These are phyloP conservation scores for Filobasidium floriforme DNA, from an alignment of 768 basidiomycete species.

Conservation along the genomic window DNA sequence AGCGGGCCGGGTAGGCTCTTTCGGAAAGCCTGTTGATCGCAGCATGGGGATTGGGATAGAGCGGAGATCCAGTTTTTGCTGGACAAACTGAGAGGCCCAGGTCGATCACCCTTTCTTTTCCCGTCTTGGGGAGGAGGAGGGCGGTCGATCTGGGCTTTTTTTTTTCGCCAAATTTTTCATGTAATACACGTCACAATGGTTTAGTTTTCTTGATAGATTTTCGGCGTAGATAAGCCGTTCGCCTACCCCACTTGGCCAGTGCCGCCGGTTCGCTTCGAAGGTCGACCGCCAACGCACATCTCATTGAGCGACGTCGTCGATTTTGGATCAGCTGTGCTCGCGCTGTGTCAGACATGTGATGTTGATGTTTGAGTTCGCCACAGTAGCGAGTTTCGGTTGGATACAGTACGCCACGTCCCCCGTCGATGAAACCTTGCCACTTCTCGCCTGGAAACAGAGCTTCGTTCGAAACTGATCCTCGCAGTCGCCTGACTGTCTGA, in stretches of 20 bases:
- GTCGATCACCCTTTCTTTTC: neutral
- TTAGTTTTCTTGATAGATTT: neutral
- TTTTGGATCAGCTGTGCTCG: neutral
- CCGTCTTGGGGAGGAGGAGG: neutral
- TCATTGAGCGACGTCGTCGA: neutral
- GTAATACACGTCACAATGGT: slow-evolving; percentile 1
- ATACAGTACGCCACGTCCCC: too few species aligned
- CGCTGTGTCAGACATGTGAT: neutral
- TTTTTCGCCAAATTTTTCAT: slow-evolving; percentile 1
- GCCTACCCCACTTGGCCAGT: neutral
- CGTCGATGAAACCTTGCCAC: too few species aligned
- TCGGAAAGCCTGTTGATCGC: neutral
- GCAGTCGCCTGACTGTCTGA: too few species aligned
- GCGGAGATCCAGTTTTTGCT: neutral
- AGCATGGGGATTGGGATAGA: neutral
- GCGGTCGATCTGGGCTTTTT: neutral
- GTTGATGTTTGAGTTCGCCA: neutral
- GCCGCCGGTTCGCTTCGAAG: neutral
- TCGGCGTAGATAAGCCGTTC: neutral
- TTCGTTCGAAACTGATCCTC: too few species aligned
- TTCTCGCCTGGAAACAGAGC: too few species aligned
- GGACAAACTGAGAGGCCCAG: neutral
- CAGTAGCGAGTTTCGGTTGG: too few species aligned
- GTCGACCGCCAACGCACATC: neutral
- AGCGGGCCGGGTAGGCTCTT: too few species aligned